Base-by-base conservation (phyloP, 192 early-diverging fungal genomes). In the Umbelopsis sp. region DNA sequence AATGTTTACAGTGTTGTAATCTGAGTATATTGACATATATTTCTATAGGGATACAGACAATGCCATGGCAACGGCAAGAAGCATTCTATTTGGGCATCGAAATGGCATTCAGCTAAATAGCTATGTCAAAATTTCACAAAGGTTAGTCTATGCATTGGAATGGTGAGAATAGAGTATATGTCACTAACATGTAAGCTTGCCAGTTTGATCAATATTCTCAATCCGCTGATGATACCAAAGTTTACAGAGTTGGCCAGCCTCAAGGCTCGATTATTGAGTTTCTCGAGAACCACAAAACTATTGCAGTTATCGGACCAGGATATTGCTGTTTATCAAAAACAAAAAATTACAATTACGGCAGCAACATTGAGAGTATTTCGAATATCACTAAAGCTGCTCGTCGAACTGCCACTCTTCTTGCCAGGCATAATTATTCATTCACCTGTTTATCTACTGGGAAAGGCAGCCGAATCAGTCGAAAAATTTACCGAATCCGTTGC, bases 81-180 rank as follows among this genome's bases (percentile, higher is more conserved):
- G 34, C 2, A 69, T 86, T 32, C 53, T 82, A 29, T 82, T 86
- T 74, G 78, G 78, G 6, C 78, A 80, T 36, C 43, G 70, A 31
- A 70, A 70, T 51, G 75, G 70, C 26, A 66, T 84, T 21, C 51
- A 67, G 45, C 66, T 80, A 38, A 77, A 81, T 29, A 71, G 82
- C 45, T 84, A 74, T 72, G 82, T 83, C 2, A 71, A 71, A 43
- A 72, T 82, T 26, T 78, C 77, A n/a, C 84, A 85, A 66, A 81
- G 82, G 77, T 83, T 2, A 32, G 14, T 25, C 32, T 65, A 24
- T 44, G 21, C 20, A 31, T 2, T 21, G 29, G 17, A 17, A n/a
- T 32, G 9, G 65, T 56, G 31, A 7, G 17, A 66, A 12, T 24
- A 24, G 26, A 59, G 16, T 0, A 25, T 43, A 17, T 26, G 29